Evolutionary conservation across 2,329 filamentous ascomycete genomes (phyloP).

Genomic region (Penicillium sp.): DNA sequence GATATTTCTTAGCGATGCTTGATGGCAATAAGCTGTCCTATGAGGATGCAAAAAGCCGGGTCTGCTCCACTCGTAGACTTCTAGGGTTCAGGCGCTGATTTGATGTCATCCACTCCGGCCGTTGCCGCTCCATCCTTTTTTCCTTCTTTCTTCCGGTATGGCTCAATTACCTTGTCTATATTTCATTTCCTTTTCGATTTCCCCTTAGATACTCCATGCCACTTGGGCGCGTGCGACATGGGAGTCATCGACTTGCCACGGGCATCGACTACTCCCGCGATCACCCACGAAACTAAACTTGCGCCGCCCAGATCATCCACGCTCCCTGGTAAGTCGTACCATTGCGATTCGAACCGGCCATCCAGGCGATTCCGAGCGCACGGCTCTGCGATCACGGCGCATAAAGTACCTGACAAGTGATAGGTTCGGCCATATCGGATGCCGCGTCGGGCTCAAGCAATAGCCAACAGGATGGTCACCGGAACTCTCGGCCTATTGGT

Average conservation of each 20-base stretch:
- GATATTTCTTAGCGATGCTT: conserved; percentile 2
- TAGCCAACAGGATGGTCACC: conserved; percentile 27
- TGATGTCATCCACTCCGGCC: conserved; percentile 30
- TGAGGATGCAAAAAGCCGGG: neutral
- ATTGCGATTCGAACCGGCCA: conserved; percentile 5
- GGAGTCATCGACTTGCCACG: conserved; percentile 29
- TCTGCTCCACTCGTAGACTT: conserved; percentile 9
- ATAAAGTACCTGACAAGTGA: neutral
- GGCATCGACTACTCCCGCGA: conserved; percentile 24
- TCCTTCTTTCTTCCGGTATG: neutral
- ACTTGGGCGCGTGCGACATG: conserved; percentile 18
- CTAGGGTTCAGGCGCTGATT: conserved; percentile 7
- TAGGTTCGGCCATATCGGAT: conserved; percentile 29
- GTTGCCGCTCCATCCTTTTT: conserved; percentile 16
- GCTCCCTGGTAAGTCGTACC: conserved; percentile 23
- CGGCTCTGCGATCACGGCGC: neutral
- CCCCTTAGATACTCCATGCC: conserved; percentile 19
- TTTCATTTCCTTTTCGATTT: neutral
- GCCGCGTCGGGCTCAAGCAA: conserved; percentile 29
- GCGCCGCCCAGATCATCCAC: conserved; percentile 18
- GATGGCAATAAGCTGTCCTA: neutral
- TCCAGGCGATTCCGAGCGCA: neutral
- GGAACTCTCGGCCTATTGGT: conserved; percentile 20
- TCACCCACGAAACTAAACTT: conserved; percentile 21
- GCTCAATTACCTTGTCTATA: neutral